These are phyloP conservation scores for Salix caprea DNA, from an alignment of 345 rosid species.

Conservation along the genomic window DNA sequence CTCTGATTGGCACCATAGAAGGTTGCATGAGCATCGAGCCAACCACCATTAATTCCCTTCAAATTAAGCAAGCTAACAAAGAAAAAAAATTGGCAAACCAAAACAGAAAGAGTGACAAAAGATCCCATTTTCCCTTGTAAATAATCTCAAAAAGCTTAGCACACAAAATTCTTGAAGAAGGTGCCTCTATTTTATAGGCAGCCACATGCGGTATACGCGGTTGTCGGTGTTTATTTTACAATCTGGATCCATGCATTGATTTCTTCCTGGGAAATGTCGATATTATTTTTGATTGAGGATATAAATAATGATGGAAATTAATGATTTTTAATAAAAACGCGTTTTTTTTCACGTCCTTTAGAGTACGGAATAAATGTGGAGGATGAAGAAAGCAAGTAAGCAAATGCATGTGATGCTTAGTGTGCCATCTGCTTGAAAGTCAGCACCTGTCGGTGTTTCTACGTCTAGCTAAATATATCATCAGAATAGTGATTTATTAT, in stretches of 20 bases:
- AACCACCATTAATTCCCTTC: conserved; percentile 26
- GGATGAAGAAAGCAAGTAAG: not conserved
- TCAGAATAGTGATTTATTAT: too few relatives aligned
- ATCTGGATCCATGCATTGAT: not conserved
- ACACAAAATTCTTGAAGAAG: not conserved
- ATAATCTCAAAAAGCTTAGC: not conserved
- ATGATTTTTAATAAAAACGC: not conserved
- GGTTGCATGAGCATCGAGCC: conserved; percentile 67
- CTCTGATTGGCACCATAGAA: conserved; percentile 69
- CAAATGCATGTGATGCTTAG: conserved; percentile 12
- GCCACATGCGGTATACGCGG: conserved; percentile 7
- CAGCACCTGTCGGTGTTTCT: conserved; percentile 15
- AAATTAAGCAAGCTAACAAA: not conserved
- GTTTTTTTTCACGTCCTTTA: not conserved
- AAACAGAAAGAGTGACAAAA: not conserved
- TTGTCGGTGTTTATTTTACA: conserved; percentile 29
- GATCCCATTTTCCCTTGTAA: conserved; percentile 4
- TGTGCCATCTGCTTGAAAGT: not conserved
- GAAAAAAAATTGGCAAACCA: conserved; percentile 13
- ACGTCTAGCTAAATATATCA: too few relatives aligned
- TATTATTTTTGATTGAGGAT: too few relatives aligned
- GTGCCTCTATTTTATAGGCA: conserved; percentile 6
- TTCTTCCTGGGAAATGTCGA: not conserved
- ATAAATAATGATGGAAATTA: too few relatives aligned
- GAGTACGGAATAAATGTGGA: conserved; percentile 13